These are phyloP conservation scores for Astragalus membranaceus DNA, from an alignment of 306 rosid species.

Conservation along the genomic window DNA sequence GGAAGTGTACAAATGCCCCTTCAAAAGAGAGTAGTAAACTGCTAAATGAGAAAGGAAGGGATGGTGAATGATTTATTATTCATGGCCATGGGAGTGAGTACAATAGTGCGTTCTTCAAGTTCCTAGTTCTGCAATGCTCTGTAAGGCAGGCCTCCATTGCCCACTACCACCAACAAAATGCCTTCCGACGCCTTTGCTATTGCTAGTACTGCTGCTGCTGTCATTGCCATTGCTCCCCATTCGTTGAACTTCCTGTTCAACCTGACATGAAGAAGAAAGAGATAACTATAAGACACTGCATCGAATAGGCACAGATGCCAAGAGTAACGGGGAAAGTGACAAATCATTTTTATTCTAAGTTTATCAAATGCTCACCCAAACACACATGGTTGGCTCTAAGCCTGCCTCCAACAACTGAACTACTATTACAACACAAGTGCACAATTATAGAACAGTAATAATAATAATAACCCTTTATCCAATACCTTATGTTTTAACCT, in stretches of 20 bases:
- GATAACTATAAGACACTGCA: not conserved
- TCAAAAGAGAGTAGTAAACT: not conserved
- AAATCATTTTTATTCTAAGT: not conserved
- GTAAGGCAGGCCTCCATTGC: conserved; percentile 95
- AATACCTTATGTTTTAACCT: too few species aligned
- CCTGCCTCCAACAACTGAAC: too few species aligned
- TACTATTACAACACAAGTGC: too few species aligned
- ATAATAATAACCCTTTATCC: too few species aligned
- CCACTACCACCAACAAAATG: conserved; percentile 48
- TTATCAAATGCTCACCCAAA: too few species aligned
- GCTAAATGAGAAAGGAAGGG: not conserved
- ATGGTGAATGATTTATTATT: conserved; percentile 20
- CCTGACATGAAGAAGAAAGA: conserved; percentile 23
- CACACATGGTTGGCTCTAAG: too few species aligned
- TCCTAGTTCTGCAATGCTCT: conserved; percentile 86
- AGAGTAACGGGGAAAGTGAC: conserved; percentile 10
- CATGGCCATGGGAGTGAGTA: too few species aligned
- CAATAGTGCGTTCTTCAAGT: conserved; percentile 38
- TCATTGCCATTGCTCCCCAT: conserved; percentile 28
- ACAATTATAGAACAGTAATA: too few species aligned
- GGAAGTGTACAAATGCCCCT: not conserved
- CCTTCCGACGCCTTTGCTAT: conserved; percentile 42
- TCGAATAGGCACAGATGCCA: conserved; percentile 13
- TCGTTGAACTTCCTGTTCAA: conserved; percentile 39
- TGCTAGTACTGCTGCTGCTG: conserved; percentile 21